Evolutionary conservation across 2,329 filamentous ascomycete genomes (phyloP).

Genomic region (Neurospora sp.): DNA sequence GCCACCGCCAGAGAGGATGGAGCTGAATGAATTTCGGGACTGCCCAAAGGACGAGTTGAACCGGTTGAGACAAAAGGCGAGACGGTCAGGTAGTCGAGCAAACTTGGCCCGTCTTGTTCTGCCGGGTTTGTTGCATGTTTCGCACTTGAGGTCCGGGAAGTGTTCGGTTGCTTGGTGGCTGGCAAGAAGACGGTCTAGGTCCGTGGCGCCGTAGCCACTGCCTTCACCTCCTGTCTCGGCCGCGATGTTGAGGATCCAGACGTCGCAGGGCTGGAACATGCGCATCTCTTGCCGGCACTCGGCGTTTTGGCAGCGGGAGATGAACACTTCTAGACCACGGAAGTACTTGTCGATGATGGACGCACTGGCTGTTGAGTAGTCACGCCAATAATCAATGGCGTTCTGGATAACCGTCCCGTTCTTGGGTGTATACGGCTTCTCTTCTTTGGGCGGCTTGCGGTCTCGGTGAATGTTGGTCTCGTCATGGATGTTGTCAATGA

Average conservation of each 20-base stretch:
- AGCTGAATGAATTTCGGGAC: slow-evolving; percentile 12
- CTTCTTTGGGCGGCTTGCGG: slow-evolving; percentile 18
- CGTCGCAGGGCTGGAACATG: slow-evolving; percentile 39
- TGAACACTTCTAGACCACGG: slow-evolving; percentile 64
- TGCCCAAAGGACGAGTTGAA: slow-evolving; percentile 26
- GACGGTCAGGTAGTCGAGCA: slow-evolving; percentile 67
- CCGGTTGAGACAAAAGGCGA: slow-evolving; percentile 68
- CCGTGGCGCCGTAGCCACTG: slow-evolving; percentile 19
- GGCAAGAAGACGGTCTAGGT: slow-evolving; percentile 54
- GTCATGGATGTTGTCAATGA: slow-evolving; percentile 73
- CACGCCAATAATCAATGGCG: slow-evolving; percentile 65
- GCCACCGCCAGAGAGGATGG: background rate
- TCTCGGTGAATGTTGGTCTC: slow-evolving; percentile 64
- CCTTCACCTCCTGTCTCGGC: background rate
- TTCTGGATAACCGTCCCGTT: slow-evolving; percentile 36
- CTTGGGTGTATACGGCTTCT: slow-evolving; percentile 8
- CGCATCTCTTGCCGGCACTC: slow-evolving; percentile 39
- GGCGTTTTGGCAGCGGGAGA: slow-evolving; percentile 56
- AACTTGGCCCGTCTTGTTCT: slow-evolving; percentile 65
- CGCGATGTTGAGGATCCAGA: slow-evolving; percentile 35
- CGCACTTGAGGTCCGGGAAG: slow-evolving; percentile 62
- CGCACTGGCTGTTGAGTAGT: slow-evolving; percentile 57
- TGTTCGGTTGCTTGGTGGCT: slow-evolving; percentile 60
- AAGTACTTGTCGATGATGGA: slow-evolving; percentile 76
- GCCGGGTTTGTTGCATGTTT: slow-evolving; percentile 59